Base-by-base conservation (phyloP, 176 grass and related monocot genomes). In the Luzula sylvatica region DNA sequence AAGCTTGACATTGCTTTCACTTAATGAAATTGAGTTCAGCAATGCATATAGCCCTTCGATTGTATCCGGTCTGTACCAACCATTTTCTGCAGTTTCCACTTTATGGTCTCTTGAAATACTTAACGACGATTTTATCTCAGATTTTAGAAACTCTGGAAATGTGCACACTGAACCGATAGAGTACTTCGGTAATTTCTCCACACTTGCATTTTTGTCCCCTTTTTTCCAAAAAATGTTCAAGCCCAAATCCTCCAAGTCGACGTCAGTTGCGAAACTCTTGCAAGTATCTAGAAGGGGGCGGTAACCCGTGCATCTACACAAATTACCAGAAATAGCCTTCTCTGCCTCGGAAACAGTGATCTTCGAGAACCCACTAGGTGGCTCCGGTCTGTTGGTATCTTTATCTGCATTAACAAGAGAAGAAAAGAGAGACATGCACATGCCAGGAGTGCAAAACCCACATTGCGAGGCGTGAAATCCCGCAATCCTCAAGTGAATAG, bases 401-500 rank as follows among this genome's bases (percentile, higher is more conserved):
- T 73, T 73, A 24, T 73, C 70, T 4, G 57, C 55, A 65, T 73
- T 73, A 23, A 27, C 49, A 19, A 73, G 20, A 29, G 70, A 35
- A 23, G 70, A 54, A 35, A 73, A 73, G 6, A 73, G 56, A 30
- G 58, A 73, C 70, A 73, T 73, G 15, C 70, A 73, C 70, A 73
- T 73, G n/a, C 70, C 70, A 46, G 70, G 69, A 26, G 70, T 73
- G 45, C 70, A 73, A 29, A 64, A 73, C 2, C 70, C 70, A 23
- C 70, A 73, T 21, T 73, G 70, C 11, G 70, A 53, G 50, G 70
- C 70, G 53, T 73, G 70, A 26, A 72, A 72, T 8, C 68, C 68
- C 3, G 68, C 40, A 11, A 72, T 29, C 14, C 68, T 18, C n/a
- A 22, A 27, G 23, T 73, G 70, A 46, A 73, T 65, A 1, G 70